phyloP scores from a whole-genome alignment of 1,139 yeast genomes.

The Candida sp. region DNA sequence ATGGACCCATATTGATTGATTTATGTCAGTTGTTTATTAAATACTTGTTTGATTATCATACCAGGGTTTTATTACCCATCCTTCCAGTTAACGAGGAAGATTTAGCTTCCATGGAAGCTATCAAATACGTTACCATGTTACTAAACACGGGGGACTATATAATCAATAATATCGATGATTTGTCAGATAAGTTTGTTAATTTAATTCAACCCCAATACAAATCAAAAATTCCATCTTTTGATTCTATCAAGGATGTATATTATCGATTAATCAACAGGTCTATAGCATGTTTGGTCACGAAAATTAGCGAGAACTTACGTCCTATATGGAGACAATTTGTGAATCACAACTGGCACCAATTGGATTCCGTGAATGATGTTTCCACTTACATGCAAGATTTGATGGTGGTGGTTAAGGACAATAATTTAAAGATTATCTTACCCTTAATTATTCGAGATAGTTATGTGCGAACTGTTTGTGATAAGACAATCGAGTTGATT shows the following conservation, averaged over 20 bases:
- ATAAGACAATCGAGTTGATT: conserved; percentile 68
- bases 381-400: conserved; percentile 68
- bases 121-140: conserved; percentile 66
- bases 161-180: conserved; percentile 70
- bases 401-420: conserved; percentile 35
- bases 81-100: conserved; percentile 39
- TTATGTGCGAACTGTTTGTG: conserved; percentile 71
- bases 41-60: conserved; percentile 64
- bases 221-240: conserved; percentile 43
- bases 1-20: conserved; percentile 63
- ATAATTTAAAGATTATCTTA: conserved; percentile 48
- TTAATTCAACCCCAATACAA: conserved; percentile 37
- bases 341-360: conserved; percentile 71
- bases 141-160: conserved; percentile 91
- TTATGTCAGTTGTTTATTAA: conserved; percentile 64
- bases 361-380: conserved; percentile 63
- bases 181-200: conserved; percentile 61
- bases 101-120: conserved; percentile 45
- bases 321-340: conserved; percentile 84
- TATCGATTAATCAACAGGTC: conserved; percentile 58
- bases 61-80: conserved; percentile 56
- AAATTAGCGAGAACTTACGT: conserved; percentile 60
- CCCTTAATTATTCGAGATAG: conserved; percentile 67
- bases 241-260: conserved; percentile 52
- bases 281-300: conserved; percentile 52